phyloP scores from a whole-genome alignment of 2,329 filamentous ascomycete species.

The Hypoxylon sp. region DNA sequence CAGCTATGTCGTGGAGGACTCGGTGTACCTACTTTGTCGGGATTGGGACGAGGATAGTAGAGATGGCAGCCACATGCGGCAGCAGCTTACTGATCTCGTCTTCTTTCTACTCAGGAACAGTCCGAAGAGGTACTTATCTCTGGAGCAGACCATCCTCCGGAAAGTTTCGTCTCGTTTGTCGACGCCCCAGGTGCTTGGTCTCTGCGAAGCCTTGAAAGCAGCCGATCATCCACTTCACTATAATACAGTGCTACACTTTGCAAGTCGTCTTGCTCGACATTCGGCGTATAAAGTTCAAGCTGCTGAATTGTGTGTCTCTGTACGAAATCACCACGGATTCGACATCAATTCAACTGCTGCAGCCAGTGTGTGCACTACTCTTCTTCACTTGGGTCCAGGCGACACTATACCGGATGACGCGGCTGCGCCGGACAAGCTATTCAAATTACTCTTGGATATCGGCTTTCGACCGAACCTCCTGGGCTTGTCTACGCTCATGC shows the following conservation, averaged over 20 bases:
- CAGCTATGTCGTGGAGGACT: conserved; percentile 44
- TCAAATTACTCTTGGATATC: conserved; percentile 63
- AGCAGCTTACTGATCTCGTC: conserved; percentile 30
- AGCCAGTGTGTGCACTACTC: conserved; percentile 64
- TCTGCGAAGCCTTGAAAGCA: conserved; percentile 34
- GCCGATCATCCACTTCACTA: conserved; percentile 37
- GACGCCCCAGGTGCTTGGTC: conserved; percentile 18
- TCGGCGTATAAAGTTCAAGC: conserved; percentile 51
- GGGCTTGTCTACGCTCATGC: conserved; percentile 72
- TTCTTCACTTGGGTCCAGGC: conserved; percentile 57
- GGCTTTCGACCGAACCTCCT: conserved; percentile 70
- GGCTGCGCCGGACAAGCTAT: conserved; percentile 60
- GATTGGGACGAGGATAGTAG: background rate
- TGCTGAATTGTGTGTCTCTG: conserved; percentile 53
- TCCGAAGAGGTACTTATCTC: conserved; percentile 36
- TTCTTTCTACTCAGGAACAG: conserved; percentile 35
- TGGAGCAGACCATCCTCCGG: conserved; percentile 38
- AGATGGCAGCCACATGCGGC: background rate
- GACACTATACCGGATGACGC: conserved; percentile 49
- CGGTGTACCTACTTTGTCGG: conserved; percentile 37
- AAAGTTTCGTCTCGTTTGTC: conserved; percentile 23
- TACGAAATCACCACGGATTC: conserved; percentile 47
- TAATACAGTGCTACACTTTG: conserved; percentile 58
- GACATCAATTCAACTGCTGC: conserved; percentile 57
- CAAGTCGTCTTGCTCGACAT: conserved; percentile 53